Percentiles rank a stretch among this genome's conserved stretches.
These are phyloP conservation scores for Alternaria hordeiaustralica DNA, from an alignment of 2,329 filamentous ascomycete genomes.

Conservation along the genomic window DNA sequence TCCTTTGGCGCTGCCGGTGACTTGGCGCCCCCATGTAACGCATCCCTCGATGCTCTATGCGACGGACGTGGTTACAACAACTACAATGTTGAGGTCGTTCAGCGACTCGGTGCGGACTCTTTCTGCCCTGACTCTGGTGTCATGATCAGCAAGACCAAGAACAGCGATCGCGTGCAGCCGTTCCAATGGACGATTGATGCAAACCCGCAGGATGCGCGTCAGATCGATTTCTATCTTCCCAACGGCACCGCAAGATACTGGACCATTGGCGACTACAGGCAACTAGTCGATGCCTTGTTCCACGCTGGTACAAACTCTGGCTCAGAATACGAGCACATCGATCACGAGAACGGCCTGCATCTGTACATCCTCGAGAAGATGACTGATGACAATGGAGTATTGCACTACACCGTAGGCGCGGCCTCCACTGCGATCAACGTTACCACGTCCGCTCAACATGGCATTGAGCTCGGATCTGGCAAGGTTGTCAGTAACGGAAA, in stretches of 20 bases:
- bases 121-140: slow-evolving; percentile 61
- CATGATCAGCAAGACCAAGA: slow-evolving; percentile 62
- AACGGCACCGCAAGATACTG: slow-evolving; percentile 57
- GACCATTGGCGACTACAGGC: slow-evolving; percentile 61
- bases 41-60: slow-evolving; percentile 54
- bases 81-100: slow-evolving; percentile 62
- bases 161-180: slow-evolving; percentile 49
- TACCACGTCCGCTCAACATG: slow-evolving; percentile 41
- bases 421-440: slow-evolving; percentile 50
- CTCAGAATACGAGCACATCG: slow-evolving; percentile 58
- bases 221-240: slow-evolving; percentile 59
- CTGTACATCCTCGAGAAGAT: slow-evolving; percentile 58
- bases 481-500: slow-evolving; percentile 21
- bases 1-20: slow-evolving; percentile 52
- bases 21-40: slow-evolving; percentile 54
- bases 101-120: slow-evolving; percentile 62
- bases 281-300: slow-evolving; percentile 62
- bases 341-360: slow-evolving; percentile 57
- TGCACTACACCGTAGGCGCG: slow-evolving; percentile 59
- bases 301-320: slow-evolving; percentile 61
- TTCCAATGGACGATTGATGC: slow-evolving; percentile 65
- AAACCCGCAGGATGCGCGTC: slow-evolving; percentile 60
- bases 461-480: slow-evolving; percentile 46
- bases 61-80: slow-evolving; percentile 60
- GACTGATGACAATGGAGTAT: slow-evolving; percentile 52